A percentile compares a stretch with the other conserved stretches of the same genome.
Evolutionary conservation across 768 basidiomycete species (phyloP).

Genomic region (Trametes maxima): DNA sequence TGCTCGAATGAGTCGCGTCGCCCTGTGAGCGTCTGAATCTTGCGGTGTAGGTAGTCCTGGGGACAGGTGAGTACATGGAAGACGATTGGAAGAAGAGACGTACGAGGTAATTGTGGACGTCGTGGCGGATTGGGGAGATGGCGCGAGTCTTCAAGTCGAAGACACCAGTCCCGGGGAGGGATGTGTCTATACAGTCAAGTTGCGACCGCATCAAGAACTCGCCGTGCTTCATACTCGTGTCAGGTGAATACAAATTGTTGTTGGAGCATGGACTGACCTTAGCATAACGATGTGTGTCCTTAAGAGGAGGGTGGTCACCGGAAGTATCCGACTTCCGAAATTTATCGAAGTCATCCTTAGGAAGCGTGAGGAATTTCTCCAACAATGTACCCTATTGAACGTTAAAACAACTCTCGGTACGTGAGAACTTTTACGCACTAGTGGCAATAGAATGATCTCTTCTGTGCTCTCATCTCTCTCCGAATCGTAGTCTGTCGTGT

Average conservation of each 20-base stretch:
- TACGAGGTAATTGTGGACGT: conserved; percentile 81
- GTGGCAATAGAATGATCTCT: conserved; percentile 69
- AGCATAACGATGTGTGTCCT: conserved; percentile 86
- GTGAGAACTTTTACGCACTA: conserved; percentile 34
- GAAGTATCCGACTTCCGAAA: conserved; percentile 42
- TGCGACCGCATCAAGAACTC: conserved; percentile 92
- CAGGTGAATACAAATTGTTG: background rate
- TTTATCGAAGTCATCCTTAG: conserved; percentile 61
- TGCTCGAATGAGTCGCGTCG: conserved; percentile 80
- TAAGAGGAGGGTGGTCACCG: conserved; percentile 11
- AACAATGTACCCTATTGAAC: conserved; percentile 74
- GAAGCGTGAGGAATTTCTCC: conserved; percentile 82
- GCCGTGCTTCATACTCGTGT: conserved; percentile 43
- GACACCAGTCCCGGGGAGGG: conserved; percentile 86
- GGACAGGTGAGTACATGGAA: background rate
- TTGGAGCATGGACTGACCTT: conserved; percentile 50
- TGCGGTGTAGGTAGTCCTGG: conserved; percentile 80
- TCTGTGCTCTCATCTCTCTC: conserved; percentile 49
- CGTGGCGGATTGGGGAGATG: conserved; percentile 78
- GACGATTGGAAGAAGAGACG: conserved; percentile 1
- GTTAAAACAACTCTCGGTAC: background rate
- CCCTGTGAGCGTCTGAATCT: conserved; percentile 67
- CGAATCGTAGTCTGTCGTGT: conserved; percentile 62
- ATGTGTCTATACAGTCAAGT: conserved; percentile 80
- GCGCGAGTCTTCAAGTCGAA: conserved; percentile 98